A percentile compares a stretch with the other conserved stretches of the same genome.
phyloP scores from a whole-genome alignment of 257 asterid species.

The Leonotis leonurus region DNA sequence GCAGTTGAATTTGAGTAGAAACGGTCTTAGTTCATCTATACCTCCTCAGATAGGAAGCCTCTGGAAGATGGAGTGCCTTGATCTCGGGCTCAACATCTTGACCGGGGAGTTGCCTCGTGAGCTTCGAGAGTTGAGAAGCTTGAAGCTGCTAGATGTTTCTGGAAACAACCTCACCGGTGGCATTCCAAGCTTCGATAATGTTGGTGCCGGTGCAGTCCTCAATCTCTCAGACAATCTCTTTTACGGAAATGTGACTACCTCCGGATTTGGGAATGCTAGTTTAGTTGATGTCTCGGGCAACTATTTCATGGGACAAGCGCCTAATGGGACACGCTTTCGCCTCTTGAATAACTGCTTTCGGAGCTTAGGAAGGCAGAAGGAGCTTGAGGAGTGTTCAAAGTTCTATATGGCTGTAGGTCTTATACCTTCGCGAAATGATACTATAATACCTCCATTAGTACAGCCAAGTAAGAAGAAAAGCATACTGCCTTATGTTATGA shows the following conservation, averaged over 20 bases:
- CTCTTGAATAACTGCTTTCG: slow-evolving; percentile 40
- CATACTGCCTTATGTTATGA: slow-evolving; percentile 28
- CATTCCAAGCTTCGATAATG: slow-evolving; percentile 25
- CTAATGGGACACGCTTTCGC: slow-evolving; percentile 1
- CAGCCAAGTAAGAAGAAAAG: background rate
- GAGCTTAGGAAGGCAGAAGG: slow-evolving; percentile 29
- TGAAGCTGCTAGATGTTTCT: slow-evolving; percentile 46
- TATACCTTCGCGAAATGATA: slow-evolving; percentile 1
- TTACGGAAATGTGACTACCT: slow-evolving; percentile 43
- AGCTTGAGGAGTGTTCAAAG: slow-evolving; percentile 20
- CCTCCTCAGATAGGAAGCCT: slow-evolving; percentile 54
- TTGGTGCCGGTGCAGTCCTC: slow-evolving; percentile 23
- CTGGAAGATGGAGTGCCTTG: slow-evolving; percentile 34
- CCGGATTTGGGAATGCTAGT: slow-evolving; percentile 7
- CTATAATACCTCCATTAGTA: background rate
- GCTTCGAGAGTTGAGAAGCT: slow-evolving; percentile 30
- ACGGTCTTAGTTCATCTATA: slow-evolving; percentile 41
- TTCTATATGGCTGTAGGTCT: slow-evolving; percentile 38
- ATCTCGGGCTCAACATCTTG: slow-evolving; percentile 47
- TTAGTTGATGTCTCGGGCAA: slow-evolving; percentile 48
- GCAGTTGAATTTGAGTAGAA: slow-evolving; percentile 37
- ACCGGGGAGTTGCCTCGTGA: slow-evolving; percentile 38
- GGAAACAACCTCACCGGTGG: slow-evolving; percentile 51
- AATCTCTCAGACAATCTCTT: slow-evolving; percentile 58
- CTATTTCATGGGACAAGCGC: slow-evolving; percentile 46